These are phyloP conservation scores for Cetraspora pellucida DNA, from an alignment of 192 early-diverging fungal species.

Conservation along the genomic window DNA sequence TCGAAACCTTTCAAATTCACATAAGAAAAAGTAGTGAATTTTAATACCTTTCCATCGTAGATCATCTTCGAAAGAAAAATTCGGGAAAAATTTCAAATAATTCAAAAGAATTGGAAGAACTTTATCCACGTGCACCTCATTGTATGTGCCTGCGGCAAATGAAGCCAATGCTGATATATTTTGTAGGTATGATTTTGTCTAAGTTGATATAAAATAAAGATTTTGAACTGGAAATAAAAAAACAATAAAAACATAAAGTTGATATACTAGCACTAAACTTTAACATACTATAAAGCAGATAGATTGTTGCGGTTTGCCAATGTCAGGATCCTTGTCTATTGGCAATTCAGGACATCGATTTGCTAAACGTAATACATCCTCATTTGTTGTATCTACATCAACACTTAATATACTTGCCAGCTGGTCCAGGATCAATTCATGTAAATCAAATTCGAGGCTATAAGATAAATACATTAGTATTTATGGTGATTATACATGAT, in stretches of 20 bases:
- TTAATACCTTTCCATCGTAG: conserved; percentile 24
- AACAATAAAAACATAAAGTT: not conserved
- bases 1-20: not conserved
- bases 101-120: conserved; percentile 23
- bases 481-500: not conserved
- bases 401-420: conserved; percentile 47
- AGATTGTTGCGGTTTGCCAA: conserved; percentile 36
- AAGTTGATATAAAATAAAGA: conserved; percentile 8
- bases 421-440: conserved; percentile 54
- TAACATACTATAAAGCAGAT: not conserved
- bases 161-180: conserved; percentile 20
- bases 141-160: conserved; percentile 22
- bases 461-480: not conserved
- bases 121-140: not conserved
- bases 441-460: conserved; percentile 61
- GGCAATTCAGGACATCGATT: conserved; percentile 44
- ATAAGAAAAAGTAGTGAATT: not conserved
- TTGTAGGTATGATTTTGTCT: conserved; percentile 21
- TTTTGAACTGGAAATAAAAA: not conserved
- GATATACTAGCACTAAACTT: not conserved
- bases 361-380: conserved; percentile 49
- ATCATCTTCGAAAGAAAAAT: conserved; percentile 25
- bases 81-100: conserved; percentile 27
- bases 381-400: conserved; percentile 48
- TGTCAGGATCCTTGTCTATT: conserved; percentile 29